Evolutionary conservation across 2,329 filamentous ascomycete species (phyloP), one percentile per base, ranked within the genome.

Genomic region (Stylonectria norvegica): DNA sequence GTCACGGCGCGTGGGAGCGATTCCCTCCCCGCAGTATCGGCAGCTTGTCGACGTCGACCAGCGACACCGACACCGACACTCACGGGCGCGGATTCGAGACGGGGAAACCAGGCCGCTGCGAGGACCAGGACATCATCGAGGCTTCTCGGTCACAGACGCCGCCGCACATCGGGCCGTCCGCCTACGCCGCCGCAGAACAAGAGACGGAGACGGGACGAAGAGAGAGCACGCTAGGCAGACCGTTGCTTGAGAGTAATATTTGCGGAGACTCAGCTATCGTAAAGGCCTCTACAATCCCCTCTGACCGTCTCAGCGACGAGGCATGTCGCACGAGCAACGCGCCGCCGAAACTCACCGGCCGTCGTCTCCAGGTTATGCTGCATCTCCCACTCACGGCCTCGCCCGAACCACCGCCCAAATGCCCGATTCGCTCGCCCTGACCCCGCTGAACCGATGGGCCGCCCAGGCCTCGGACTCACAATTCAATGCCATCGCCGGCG

Each of bases 401-500:
- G 50, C 63, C 56, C 48, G 59, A 39, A 39, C 55, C 58, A 52
- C 57, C 50, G 52, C 56, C 38, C 49, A 61, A 52, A 65, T 66
- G 63, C 51, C 59, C 41, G 47, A 55, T 20, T 36, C 52, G 32
- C 49, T 52, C 34, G 45, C 49, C 30, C 43, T 69, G 54, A 75
- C 73, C 34, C 56, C 64, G 36, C 56, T 80, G 48, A 73, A 83
- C 59, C 69, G 67, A 53, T 83, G 79, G 75, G 72, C 76, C 16
- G 64, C 70, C 34, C 56, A 60, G 27, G 78, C 79, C 36, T 79
- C 78, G 22, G 75, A 81, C 47, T 72, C 77, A 15, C 76, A 79
- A 48, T 82, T 97, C 63, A 88, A 94, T 63, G 88, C 89, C 48
- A 73, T 96, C 41, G 85, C 89, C 30, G 93, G 93, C 40, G 91